These are phyloP conservation scores for Anastatica hierochuntica DNA, from an alignment of 345 rosid genomes.

Conservation along the genomic window DNA sequence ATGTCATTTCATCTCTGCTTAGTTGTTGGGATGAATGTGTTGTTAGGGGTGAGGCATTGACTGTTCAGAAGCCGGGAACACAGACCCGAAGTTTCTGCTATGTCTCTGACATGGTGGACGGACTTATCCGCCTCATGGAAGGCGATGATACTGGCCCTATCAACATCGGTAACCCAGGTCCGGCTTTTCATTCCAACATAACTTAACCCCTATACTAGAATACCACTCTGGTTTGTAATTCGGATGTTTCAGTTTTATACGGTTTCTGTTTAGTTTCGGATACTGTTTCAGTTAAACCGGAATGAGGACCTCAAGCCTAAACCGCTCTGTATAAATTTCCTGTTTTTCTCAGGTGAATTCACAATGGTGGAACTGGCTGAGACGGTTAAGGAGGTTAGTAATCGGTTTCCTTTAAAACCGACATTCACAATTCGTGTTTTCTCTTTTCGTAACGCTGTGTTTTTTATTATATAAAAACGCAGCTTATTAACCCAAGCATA, in stretches of 20 bases:
- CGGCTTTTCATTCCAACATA: background rate
- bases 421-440: background rate
- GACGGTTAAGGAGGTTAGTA: slow-evolving; percentile 82
- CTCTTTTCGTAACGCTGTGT: background rate
- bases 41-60: slow-evolving; percentile 55
- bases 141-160: slow-evolving; percentile 90
- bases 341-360: slow-evolving; percentile 54
- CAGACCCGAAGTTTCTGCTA: slow-evolving; percentile 97
- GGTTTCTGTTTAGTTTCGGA: too few species aligned
- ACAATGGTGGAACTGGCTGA: slow-evolving; percentile 91
- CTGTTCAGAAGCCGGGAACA: slow-evolving; percentile 89
- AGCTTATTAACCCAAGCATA: slow-evolving; percentile 60
- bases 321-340: background rate
- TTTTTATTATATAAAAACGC: slow-evolving; percentile 17
- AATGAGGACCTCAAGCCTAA: too few species aligned
- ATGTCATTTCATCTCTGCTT: too few species aligned
- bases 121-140: slow-evolving; percentile 91
- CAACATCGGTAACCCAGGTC: slow-evolving; percentile 96
- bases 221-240: too few species aligned
- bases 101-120: slow-evolving; percentile 99
- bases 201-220: background rate
- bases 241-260: too few species aligned
- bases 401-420: background rate
- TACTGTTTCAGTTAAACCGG: too few species aligned
- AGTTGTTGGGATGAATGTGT: too few species aligned